Conservation (phyloP, 2,329 filamentous ascomycete genomes). For the Fragosphaeria purpurea region DNA sequence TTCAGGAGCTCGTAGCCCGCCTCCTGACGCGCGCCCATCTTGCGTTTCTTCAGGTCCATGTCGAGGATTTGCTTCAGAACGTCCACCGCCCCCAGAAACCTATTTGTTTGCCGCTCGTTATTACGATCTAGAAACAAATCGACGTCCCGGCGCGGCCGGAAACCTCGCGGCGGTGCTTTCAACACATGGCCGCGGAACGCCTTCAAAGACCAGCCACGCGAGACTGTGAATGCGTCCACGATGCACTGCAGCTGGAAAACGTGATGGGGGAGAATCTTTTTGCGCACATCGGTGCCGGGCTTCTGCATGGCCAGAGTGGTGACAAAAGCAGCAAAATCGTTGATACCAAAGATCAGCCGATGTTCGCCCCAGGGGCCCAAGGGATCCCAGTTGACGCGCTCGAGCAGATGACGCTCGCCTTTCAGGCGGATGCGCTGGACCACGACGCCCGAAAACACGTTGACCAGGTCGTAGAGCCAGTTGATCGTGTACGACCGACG, state of each 20-base stretch:
- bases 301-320: slow-evolving; percentile 37
- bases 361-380: slow-evolving; percentile 26
- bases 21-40: too few relatives aligned
- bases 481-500: slow-evolving; percentile 38
- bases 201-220: slow-evolving; percentile 31
- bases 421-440: slow-evolving; percentile 26
- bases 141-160: slow-evolving; percentile 29
- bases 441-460: slow-evolving; percentile 30
- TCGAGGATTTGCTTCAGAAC: slow-evolving; percentile 21
- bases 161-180: slow-evolving; percentile 22
- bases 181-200: slow-evolving; percentile 26
- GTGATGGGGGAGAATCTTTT: slow-evolving; percentile 33
- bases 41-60: slow-evolving; percentile 15
- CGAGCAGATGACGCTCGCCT: slow-evolving; percentile 23
- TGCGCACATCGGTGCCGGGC: slow-evolving; percentile 24
- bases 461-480: slow-evolving; percentile 43
- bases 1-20: slow-evolving; percentile 16
- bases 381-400: slow-evolving; percentile 32
- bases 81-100: slow-evolving; percentile 21
- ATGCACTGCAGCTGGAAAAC: slow-evolving; percentile 42
- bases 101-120: slow-evolving; percentile 17
- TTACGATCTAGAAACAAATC: slow-evolving; percentile 32
- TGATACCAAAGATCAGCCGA: slow-evolving; percentile 32
- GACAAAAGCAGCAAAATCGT: slow-evolving; percentile 34
- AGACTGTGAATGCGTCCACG: slow-evolving; percentile 35